Conservation (phyloP, 352 stramenopile genomes). For the Thraustochytrium striatum region DNA sequence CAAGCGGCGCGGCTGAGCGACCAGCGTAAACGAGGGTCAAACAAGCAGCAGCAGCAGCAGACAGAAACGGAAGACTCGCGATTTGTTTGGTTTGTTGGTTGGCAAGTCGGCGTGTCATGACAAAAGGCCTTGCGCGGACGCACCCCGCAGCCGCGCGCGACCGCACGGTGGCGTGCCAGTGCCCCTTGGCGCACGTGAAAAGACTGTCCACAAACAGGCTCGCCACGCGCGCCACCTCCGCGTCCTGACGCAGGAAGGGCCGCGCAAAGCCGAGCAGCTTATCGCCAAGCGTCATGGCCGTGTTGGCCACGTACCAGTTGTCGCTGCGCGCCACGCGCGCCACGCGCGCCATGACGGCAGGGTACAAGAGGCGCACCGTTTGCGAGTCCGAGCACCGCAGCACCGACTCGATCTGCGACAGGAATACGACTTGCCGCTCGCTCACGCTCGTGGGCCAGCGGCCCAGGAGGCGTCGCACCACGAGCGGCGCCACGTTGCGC, state of each 20-base stretch:
- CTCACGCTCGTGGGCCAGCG: slow-evolving; percentile 3
- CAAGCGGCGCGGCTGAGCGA: background rate
- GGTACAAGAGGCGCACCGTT: background rate
- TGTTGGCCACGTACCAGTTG: slow-evolving; percentile 38
- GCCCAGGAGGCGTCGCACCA: background rate
- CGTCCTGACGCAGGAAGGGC: background rate
- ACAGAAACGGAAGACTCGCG: background rate
- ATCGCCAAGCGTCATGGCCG: slow-evolving; percentile 32
- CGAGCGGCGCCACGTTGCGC: background rate
- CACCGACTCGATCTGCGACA: slow-evolving; percentile 29
- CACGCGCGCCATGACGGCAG: background rate
- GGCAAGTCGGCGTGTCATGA: background rate
- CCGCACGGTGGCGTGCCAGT: slow-evolving; percentile 26
- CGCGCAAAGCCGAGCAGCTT: slow-evolving; percentile 18
- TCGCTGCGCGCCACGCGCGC: background rate
- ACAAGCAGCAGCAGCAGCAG: background rate
- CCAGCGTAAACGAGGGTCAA: background rate
- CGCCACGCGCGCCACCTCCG: background rate
- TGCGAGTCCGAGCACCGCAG: slow-evolving; percentile 9
- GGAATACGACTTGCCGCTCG: slow-evolving; percentile 25
- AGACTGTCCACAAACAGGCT: background rate
- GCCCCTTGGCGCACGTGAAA: background rate
- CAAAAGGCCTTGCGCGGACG: background rate
- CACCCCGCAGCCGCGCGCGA: background rate
- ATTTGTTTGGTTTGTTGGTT: background rate